Evolutionary conservation across 352 stramenopile genomes (phyloP).

Genomic region (Phytophthora pluvialis): DNA sequence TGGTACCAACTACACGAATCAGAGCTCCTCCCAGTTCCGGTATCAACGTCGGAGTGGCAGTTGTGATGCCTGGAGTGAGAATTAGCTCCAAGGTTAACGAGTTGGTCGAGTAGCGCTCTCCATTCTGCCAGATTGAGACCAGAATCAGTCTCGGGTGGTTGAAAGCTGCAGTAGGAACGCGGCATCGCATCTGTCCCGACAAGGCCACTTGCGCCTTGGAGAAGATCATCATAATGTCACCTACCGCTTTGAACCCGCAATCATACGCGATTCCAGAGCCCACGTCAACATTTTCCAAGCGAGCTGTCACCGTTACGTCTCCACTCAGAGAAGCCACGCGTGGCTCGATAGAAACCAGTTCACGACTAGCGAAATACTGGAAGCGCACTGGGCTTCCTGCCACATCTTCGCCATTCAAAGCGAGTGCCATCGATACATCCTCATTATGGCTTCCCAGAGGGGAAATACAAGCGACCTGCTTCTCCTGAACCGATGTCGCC

Average conservation of each 20-base stretch:
- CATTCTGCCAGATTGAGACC: constrained; percentile 45
- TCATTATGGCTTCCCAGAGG: constrained; percentile 15
- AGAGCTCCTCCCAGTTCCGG: constrained; percentile 17
- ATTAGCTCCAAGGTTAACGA: constrained; percentile 34
- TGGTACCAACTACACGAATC: constrained; percentile 32
- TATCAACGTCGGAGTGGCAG: constrained; percentile 25
- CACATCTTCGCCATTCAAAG: constrained; percentile 37
- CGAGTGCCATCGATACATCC: constrained; percentile 28
- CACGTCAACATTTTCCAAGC: constrained; percentile 24
- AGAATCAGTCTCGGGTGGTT: constrained; percentile 7
- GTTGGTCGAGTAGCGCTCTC: constrained; percentile 41
- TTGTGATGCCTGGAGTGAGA: constrained; percentile 13
- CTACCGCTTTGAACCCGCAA: constrained; percentile 39
- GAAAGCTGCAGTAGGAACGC: constrained; percentile 1
- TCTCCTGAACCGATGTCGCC: constrained; percentile 6
- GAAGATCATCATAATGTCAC: constrained; percentile 15
- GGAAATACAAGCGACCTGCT: constrained; percentile 33
- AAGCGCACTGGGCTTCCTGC: constrained; percentile 23
- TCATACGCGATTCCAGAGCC: constrained; percentile 16
- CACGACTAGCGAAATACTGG: constrained; percentile 28
- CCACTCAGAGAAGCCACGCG: constrained; percentile 22
- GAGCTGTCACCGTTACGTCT: constrained; percentile 27
- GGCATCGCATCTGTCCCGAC: constrained; percentile 19
- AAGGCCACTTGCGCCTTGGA: constrained; percentile 13
- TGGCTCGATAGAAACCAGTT: constrained; percentile 41